A percentile compares a stretch with the other conserved stretches of the same genome.
Conservation (phyloP, 495 filamentous ascomycete species). For the Aspergillus conjunctus region DNA sequence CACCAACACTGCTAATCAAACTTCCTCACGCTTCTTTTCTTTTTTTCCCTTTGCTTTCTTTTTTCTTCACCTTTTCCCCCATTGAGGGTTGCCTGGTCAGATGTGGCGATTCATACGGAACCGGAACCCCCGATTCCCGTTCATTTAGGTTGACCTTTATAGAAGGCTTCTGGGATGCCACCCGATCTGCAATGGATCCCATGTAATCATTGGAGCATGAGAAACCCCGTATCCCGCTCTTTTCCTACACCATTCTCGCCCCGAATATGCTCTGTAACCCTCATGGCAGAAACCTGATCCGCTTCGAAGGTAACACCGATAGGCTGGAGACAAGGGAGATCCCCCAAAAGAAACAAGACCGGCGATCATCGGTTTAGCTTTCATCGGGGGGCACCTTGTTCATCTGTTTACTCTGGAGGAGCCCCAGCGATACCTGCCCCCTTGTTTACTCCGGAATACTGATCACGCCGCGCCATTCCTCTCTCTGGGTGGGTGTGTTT, state of each 20-base stretch:
- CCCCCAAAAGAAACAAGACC: background rate
- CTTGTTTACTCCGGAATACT: too few species aligned
- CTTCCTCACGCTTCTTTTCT: background rate
- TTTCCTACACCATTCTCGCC: background rate
- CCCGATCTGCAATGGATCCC: background rate
- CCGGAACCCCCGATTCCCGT: background rate
- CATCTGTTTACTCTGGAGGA: too few species aligned
- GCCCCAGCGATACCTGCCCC: too few species aligned
- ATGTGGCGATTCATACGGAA: background rate
- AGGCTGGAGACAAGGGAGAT: background rate
- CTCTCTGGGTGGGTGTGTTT: conserved; percentile 4
- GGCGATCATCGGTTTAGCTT: background rate
- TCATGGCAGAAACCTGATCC: conserved; percentile 1
- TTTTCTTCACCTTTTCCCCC: background rate
- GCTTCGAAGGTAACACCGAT: background rate
- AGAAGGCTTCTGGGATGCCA: background rate
- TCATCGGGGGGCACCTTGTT: too few species aligned
- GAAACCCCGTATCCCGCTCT: background rate
- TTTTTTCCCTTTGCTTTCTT: conserved; percentile 1
- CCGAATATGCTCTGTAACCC: conserved; percentile 15
- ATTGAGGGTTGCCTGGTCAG: background rate
- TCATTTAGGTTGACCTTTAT: background rate
- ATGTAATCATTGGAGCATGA: background rate
- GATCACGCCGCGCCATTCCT: too few species aligned
- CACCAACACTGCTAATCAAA: conserved; percentile 5